These are phyloP conservation scores for Corymbia maculata DNA, from an alignment of 345 rosid species.

Conservation along the genomic window DNA sequence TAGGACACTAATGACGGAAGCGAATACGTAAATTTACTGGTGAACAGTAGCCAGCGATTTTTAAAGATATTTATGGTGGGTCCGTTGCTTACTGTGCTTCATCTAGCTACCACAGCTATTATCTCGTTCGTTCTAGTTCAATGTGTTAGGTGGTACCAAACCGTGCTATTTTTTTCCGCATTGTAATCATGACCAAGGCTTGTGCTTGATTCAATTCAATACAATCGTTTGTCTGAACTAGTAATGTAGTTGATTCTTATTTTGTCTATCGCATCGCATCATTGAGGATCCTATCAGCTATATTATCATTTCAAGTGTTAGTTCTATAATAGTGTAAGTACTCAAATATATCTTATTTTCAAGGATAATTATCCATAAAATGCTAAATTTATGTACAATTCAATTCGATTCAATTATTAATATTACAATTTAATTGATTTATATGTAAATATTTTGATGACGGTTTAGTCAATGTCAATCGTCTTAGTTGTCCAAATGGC, in stretches of 20 bases:
- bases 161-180: no score
- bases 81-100: no score
- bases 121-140: no score
- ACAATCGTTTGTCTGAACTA: not conserved
- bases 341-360: not conserved
- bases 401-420: rapidly evolving
- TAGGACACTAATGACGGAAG: not conserved
- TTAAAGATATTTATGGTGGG: no score
- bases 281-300: not conserved
- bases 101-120: no score
- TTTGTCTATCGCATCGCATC: not conserved
- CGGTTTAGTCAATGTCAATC: no score
- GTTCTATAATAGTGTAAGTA: no score
- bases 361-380: not conserved
- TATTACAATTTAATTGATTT: no score
- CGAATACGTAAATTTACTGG: not conserved
- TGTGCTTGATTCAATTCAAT: not conserved
- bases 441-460: rapidly evolving
- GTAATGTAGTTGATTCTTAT: no score
- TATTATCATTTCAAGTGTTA: not conserved
- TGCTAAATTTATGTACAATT: no score
- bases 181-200: not conserved
- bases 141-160: no score
- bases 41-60: not conserved
- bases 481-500: rapidly evolving